These are phyloP conservation scores for Paracamarosporium sp. DNA, from an alignment of 2,329 filamentous ascomycete species.

Conservation along the genomic window DNA sequence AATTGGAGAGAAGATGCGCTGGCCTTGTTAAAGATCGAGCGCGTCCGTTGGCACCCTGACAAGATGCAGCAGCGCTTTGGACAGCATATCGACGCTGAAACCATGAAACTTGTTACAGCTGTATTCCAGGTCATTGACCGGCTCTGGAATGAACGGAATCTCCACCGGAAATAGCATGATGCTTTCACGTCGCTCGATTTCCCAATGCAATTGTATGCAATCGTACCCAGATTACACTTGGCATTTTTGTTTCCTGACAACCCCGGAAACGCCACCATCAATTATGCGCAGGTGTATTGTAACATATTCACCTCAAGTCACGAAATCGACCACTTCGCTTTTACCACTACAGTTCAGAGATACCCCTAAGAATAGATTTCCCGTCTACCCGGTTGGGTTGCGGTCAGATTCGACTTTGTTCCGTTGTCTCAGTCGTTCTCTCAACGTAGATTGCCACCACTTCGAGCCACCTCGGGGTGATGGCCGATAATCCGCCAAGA, in stretches of 20 bases:
- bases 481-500: background rate
- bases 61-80: conserved; percentile 93
- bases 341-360: background rate
- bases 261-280: no score
- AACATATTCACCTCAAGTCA: background rate
- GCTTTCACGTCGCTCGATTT: background rate
- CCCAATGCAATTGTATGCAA: background rate
- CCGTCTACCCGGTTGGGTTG: background rate
- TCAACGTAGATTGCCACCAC: background rate
- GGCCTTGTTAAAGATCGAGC: conserved; percentile 76
- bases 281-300: background rate
- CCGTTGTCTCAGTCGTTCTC: background rate
- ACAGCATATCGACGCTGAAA: conserved; percentile 69
- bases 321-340: background rate
- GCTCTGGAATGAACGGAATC: conserved; percentile 69
- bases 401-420: background rate
- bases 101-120: conserved; percentile 82
- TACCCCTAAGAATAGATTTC: conserved; percentile 1
- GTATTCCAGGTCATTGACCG: conserved; percentile 90
- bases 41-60: conserved; percentile 95
- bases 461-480: background rate
- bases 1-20: conserved; percentile 46
- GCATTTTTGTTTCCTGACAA: no score
- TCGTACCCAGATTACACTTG: no score
- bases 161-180: conserved; percentile 11